Conservation (phyloP, 1,139 yeast species). For the Kluyveromyces marxianus region DNA sequence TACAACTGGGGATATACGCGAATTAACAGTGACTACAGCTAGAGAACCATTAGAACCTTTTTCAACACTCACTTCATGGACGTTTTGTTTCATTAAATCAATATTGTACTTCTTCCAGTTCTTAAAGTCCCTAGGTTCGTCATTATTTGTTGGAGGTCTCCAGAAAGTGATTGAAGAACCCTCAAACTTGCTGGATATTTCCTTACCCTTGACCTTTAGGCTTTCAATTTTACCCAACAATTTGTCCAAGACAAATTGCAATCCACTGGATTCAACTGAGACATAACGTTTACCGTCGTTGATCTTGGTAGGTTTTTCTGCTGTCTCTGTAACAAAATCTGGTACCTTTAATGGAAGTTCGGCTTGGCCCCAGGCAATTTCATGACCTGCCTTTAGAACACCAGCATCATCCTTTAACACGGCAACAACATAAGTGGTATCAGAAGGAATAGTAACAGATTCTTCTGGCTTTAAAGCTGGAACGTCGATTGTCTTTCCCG, state of each 20-base stretch:
- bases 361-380: constrained; percentile 3
- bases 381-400: constrained; percentile 2
- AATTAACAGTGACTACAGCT: neutral
- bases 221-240: constrained; percentile 1
- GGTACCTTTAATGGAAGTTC: neutral
- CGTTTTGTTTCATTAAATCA: neutral
- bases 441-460: neutral
- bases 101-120: constrained; percentile 1
- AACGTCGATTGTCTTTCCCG: neutral
- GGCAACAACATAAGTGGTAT: neutral
- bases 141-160: constrained; percentile 5
- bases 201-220: neutral
- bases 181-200: neutral
- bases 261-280: neutral
- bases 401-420: neutral
- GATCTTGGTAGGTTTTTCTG: neutral
- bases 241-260: neutral
- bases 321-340: neutral
- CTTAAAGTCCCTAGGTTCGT: neutral
- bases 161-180: constrained; percentile 2
- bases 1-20: neutral
- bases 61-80: constrained; percentile 1
- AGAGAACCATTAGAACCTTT: neutral
- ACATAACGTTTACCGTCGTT: neutral
- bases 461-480: neutral